phyloP scores from a whole-genome alignment of 176 grass and related monocot genomes.

The Elymus sibiricus region DNA sequence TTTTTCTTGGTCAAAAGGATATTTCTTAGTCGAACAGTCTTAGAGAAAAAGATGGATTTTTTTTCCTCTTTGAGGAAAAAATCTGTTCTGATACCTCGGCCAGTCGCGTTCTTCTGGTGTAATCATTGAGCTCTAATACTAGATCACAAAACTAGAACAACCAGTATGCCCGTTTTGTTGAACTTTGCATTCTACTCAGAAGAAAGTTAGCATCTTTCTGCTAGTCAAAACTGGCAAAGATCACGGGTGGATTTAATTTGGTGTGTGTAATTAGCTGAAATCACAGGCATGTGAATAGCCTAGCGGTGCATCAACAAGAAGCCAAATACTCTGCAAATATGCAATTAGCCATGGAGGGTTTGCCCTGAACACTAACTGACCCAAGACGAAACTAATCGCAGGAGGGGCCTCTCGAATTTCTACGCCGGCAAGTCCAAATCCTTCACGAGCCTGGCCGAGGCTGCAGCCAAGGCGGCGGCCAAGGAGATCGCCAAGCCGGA shows the following conservation, averaged over 20 bases:
- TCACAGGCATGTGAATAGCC: not conserved
- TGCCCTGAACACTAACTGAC: constrained; percentile 5
- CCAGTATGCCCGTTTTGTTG: not conserved
- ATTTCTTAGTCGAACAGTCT: not conserved
- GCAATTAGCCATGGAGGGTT: not conserved
- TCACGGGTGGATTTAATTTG: not conserved
- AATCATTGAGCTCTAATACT: not conserved
- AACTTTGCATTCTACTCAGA: not conserved
- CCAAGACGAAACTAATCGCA: not conserved
- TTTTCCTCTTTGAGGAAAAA: not conserved
- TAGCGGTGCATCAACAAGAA: not conserved
- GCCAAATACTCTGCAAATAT: not conserved
- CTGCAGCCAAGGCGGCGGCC: constrained; percentile 37
- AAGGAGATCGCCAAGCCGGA: constrained; percentile 83
- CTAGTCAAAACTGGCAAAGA: not conserved
- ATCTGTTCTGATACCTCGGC: not conserved
- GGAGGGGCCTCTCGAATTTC: constrained; percentile 77
- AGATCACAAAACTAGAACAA: not conserved
- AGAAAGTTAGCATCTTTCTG: constrained; percentile 1
- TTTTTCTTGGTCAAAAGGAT: not conserved
- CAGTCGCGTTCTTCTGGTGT: not conserved
- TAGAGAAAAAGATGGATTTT: not conserved
- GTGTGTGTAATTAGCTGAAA: not conserved
- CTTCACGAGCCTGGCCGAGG: constrained; percentile 65
- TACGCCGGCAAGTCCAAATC: constrained; percentile 88